Evolutionary conservation across 768 basidiomycete genomes (phyloP), one percentile per base, ranked within the genome.

Genomic region (Phylloporus scabripes): DNA sequence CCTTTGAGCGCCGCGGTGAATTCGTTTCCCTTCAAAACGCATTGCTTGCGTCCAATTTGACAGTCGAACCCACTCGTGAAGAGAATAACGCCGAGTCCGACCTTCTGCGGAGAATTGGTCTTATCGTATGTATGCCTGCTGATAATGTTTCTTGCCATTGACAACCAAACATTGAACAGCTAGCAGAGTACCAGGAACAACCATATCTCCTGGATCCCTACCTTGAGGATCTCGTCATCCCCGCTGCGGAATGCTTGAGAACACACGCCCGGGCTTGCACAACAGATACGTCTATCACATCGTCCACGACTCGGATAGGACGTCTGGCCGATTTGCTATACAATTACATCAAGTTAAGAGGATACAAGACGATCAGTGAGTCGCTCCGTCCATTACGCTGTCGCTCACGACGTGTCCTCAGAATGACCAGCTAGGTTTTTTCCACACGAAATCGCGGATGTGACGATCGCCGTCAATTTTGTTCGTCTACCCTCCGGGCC

Each of bases 151-250:
- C 31, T 26, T 47, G 41, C 29, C 9, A 1, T 33, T 40, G 40
- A 50, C 26, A 17, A 45, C 52, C 23, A 14, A 40, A 38, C 50
- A 6, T 49, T 21, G 44, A 54, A 15, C 46, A 97, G 95, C 77
- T 97, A 24, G 80, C 81, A 62, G 80, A 84, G 62, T 97, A 95
- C 61, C 93, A 95, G 64, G 94, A 98, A 53, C 91, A 95, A 57
- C 76, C 93, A 2, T 90, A 92, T 65, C 78, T 99, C 3, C 74
- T 98, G 11, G 96, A 99, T 65, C 93, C 95, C 32, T 84, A 78
- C 57, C 76, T 99, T 17, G 89, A 94, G 60, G 63, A 72, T 28
- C 79, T 99, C 48, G 79, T 96, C 9, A 67, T 73, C 2, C 93
- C 94, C 0, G 80, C 85, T 2, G 81, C 92, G 29, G 75, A 82